These are phyloP conservation scores for Fusarium ramigenum DNA, from an alignment of 2,329 filamentous ascomycete species.

Conservation along the genomic window DNA sequence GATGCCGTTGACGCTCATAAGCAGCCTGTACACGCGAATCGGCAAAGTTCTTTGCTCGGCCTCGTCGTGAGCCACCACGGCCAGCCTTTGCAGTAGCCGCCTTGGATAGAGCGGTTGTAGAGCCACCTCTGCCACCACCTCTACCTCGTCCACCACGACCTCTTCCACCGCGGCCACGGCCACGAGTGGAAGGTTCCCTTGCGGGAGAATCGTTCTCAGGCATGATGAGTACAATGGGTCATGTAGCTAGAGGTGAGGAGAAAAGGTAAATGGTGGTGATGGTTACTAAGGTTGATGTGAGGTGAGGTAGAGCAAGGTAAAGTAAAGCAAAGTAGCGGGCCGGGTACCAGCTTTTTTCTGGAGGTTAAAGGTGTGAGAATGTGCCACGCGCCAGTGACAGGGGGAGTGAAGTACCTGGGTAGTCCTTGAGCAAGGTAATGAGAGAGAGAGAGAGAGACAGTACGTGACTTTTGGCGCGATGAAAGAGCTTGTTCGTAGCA, in stretches of 20 bases:
- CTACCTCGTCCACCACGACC: slow-evolving; percentile 45
- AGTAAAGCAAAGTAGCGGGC: slow-evolving; percentile 33
- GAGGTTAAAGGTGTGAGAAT: slow-evolving; percentile 36
- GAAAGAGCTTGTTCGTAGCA: slow-evolving; percentile 16
- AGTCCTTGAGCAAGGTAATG: slow-evolving; percentile 8
- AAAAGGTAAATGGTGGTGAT: slow-evolving; percentile 9
- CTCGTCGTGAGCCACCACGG: slow-evolving; percentile 54
- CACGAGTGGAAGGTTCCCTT: slow-evolving; percentile 49
- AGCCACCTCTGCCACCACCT: slow-evolving; percentile 45
- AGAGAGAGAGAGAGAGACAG: slow-evolving; percentile 17
- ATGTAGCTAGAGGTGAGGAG: slow-evolving; percentile 42
- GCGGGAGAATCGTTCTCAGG: slow-evolving; percentile 51
- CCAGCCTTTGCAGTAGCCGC: slow-evolving; percentile 50
- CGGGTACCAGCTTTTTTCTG: slow-evolving; percentile 36
- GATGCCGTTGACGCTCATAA: slow-evolving; percentile 71
- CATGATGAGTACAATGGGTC: slow-evolving; percentile 48
- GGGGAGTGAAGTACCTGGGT: slow-evolving; percentile 20
- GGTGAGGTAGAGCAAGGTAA: slow-evolving; percentile 15
- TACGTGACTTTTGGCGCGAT: slow-evolving; percentile 35
- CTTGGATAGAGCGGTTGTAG: slow-evolving; percentile 47
- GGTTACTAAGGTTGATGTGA: not conserved
- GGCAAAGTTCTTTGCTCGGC: slow-evolving; percentile 65
- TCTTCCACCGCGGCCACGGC: slow-evolving; percentile 48
- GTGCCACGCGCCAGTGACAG: slow-evolving; percentile 37
- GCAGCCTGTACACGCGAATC: slow-evolving; percentile 65